Evolutionary conservation across 2,329 filamentous ascomycete species (phyloP), one percentile per base, ranked within the genome.

Genomic region (Mycocentrospora acerina): DNA sequence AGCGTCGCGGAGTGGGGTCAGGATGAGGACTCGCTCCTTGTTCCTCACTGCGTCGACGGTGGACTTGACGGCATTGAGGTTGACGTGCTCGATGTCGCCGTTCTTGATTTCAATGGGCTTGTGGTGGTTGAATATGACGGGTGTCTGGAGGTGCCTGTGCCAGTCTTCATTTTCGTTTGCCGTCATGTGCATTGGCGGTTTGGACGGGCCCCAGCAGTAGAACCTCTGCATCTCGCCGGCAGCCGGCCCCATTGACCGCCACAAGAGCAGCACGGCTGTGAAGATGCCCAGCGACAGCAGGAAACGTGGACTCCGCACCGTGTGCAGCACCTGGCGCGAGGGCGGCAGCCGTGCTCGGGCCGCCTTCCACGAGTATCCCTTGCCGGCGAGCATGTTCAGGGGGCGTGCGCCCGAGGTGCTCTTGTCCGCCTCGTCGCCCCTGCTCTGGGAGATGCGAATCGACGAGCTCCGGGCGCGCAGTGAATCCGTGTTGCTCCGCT

Each of bases 41-140:
- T 94, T 95, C 55, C 77, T 70, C 35, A 86, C 68, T 19, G 90
- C 90, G 60, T 91, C 83, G 44, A 79, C 77, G 9, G 89, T 94
- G 2, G 91, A 94, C 53, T 77, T 79, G 70, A 97, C 82, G 6
- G 79, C 77, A 68, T 98, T 97, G 43, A 98, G 82, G 67, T 97
- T 79, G 62, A 96, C 74, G 48, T 85, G 81, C 52, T 84, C 69
- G 69, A 98, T 94, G 36, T 83, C 83, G 38, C 80, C 81, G 44
- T 84, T 82, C 68, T 95, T 93, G 71, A 97, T 76, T 64, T 87
- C 82, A 60, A 96, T 77, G 24, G 93, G 85, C 48, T 86, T 83
- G 70, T 97, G 93, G 70, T 91, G 88, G 73, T 98, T 98, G 77
- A 95, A 96, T 52, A 95, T 81, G 55, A 98, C 90, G 33, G 93